Percentiles rank a stretch among this genome's conserved stretches.
Conservation (phyloP, 768 basidiomycete genomes). For the Lentinula edodes region DNA sequence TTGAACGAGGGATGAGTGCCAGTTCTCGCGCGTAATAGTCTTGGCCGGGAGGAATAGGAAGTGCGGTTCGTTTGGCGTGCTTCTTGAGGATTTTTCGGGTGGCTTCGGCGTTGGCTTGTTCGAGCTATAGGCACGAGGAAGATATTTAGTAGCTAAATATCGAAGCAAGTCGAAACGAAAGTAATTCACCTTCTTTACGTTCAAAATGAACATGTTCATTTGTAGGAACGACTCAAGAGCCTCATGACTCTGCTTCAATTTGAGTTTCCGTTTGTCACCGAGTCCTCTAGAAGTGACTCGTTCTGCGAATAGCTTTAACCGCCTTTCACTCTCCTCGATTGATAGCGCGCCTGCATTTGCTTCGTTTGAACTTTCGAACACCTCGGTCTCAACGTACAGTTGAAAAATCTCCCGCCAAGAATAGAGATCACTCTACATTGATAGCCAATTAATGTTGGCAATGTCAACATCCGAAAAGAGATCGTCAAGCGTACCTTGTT, state of each 20-base stretch:
- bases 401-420: slow-evolving; percentile 89
- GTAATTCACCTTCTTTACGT: slow-evolving; percentile 64
- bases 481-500: slow-evolving; percentile 10
- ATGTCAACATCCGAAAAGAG: background rate
- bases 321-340: slow-evolving; percentile 62
- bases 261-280: slow-evolving; percentile 48
- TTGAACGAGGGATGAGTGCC: slow-evolving; percentile 1
- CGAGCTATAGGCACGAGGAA: slow-evolving; percentile 46
- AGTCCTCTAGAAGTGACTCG: slow-evolving; percentile 53
- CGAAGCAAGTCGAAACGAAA: background rate
- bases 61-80: slow-evolving; percentile 82
- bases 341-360: slow-evolving; percentile 59
- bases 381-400: slow-evolving; percentile 77
- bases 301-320: slow-evolving; percentile 58
- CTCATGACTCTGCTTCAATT: slow-evolving; percentile 47
- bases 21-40: background rate
- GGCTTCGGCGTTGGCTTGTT: slow-evolving; percentile 81
- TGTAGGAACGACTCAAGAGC: slow-evolving; percentile 68
- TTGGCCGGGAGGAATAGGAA: slow-evolving; percentile 49
- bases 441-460: background rate
- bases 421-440: slow-evolving; percentile 60
- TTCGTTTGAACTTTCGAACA: slow-evolving; percentile 76
- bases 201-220: slow-evolving; percentile 73
- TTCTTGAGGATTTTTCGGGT: slow-evolving; percentile 93
- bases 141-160: background rate